These are phyloP conservation scores for Avicennia marina DNA, from an alignment of 257 asterid species.

Conservation along the genomic window DNA sequence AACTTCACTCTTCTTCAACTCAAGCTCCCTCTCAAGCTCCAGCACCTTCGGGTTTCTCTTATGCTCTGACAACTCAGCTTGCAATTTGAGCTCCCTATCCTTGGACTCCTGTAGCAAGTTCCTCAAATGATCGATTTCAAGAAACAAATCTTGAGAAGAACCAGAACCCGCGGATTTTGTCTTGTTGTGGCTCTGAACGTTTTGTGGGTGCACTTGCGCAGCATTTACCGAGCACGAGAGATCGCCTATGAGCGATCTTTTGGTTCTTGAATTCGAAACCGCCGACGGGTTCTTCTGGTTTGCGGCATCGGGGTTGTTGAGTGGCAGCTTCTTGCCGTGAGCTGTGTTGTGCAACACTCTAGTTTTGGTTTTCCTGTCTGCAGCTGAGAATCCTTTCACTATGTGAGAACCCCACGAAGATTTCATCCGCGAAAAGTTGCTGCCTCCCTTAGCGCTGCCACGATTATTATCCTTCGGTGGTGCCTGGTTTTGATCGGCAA, in stretches of 20 bases:
- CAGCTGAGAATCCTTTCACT: slow-evolving; percentile 76
- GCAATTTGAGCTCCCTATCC: slow-evolving; percentile 70
- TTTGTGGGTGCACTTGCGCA: slow-evolving; percentile 74
- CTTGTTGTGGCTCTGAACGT: slow-evolving; percentile 29
- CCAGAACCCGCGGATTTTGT: slow-evolving; percentile 35
- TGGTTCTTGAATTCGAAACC: slow-evolving; percentile 49
- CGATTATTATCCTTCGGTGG: slow-evolving; percentile 37
- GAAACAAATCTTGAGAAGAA: slow-evolving; percentile 62
- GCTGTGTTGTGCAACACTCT: slow-evolving; percentile 42
- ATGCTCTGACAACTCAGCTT: slow-evolving; percentile 57
- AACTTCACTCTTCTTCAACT: slow-evolving; percentile 45
- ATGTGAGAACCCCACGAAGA: slow-evolving; percentile 87
- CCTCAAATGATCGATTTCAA: slow-evolving; percentile 83
- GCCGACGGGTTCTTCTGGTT: slow-evolving; percentile 40
- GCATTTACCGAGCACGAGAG: slow-evolving; percentile 64
- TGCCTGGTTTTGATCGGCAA: slow-evolving; percentile 62
- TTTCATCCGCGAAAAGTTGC: slow-evolving; percentile 54
- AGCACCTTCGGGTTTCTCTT: slow-evolving; percentile 38
- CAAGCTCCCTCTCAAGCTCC: slow-evolving; percentile 63
- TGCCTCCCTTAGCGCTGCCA: slow-evolving; percentile 42
- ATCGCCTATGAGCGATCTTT: slow-evolving; percentile 78
- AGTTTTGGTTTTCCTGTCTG: slow-evolving; percentile 66
- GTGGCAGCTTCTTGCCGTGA: slow-evolving; percentile 49
- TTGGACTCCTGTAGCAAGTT: slow-evolving; percentile 74
- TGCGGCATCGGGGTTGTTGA: slow-evolving; percentile 24